Base-by-base conservation (phyloP, 2,329 filamentous ascomycete species). In the Dothideomycetes sp. region DNA sequence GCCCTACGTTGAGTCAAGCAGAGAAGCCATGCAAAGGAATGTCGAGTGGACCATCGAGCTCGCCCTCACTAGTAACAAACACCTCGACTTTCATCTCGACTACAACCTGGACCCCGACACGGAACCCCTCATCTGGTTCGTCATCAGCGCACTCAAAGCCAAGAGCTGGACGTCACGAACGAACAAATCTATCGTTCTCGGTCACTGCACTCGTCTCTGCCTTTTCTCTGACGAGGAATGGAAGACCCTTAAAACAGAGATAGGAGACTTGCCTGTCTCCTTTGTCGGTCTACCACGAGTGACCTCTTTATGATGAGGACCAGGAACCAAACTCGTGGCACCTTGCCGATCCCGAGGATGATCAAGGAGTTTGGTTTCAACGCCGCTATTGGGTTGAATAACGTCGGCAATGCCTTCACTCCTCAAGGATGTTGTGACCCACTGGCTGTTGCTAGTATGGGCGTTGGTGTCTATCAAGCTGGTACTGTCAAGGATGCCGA, bases 381-480 rank as follows among this genome's bases (percentile, higher is more conserved):
- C 43, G 76, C 69, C 15, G 75, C 75, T 11, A 67, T 84, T 4
- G 72, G 76, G 2, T 68, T 82, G 29, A 84, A 84, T 51, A 85
- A 85, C 50, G 73, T 85, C 11, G 80, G 80, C 14, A 85, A 85
- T 52, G 78, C 80, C 0, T 84, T 85, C 49, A 84, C 81, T 5
- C 81, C 81, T 0, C 74, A 79, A 51, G 81, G 80, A 0, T 75
- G 65, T 14, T 77, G 72, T 30, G 81, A 84, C 58, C 80, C 80
- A 1, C 53, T 85, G 36, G 64, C 65, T 31, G 60, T 83, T 32
- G 78, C 79, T 15, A 75, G 70, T 47, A 59, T 78, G 38, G 74
- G 75, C 1, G 75, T 83, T 0, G 79, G 77, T 0, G 52, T 84
- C 3, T 84, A 84, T 51, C 79, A 84, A 45, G 72, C 74, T 2